Conservation (phyloP, 768 basidiomycete genomes). For the Boletus rufocinnamomeus region DNA sequence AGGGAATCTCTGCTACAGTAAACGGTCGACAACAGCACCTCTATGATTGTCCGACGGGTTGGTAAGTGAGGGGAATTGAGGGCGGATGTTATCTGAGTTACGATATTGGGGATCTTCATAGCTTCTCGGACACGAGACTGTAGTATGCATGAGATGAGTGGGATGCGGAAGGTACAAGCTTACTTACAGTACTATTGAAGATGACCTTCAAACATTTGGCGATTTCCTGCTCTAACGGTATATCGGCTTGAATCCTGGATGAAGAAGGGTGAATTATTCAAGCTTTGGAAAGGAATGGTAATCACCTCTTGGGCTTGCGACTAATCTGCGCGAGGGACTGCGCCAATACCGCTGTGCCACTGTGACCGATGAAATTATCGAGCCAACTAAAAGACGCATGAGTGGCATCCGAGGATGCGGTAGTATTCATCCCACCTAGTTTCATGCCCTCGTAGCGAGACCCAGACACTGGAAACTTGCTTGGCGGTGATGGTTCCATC, state of each 20-base stretch:
- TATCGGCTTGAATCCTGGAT: constrained; percentile 48
- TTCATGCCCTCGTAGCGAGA: constrained; percentile 79
- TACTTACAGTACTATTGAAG: constrained; percentile 63
- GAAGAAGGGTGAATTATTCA: constrained; percentile 6
- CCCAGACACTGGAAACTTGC: constrained; percentile 73
- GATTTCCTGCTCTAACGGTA: constrained; percentile 80
- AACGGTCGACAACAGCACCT: constrained; percentile 74
- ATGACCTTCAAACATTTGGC: constrained; percentile 85
- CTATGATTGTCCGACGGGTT: constrained; percentile 75
- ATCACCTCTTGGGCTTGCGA: constrained; percentile 69
- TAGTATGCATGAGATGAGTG: constrained; percentile 12
- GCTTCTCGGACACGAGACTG: constrained; percentile 74
- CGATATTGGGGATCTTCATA: constrained; percentile 67
- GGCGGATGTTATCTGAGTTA: constrained; percentile 79
- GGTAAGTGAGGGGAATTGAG: constrained; percentile 79
- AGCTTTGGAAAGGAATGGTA: neutral
- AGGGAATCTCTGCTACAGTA: constrained; percentile 66
- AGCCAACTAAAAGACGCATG: constrained; percentile 64
- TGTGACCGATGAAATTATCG: constrained; percentile 67
- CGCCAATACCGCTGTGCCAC: constrained; percentile 83
- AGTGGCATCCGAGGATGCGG: constrained; percentile 14
- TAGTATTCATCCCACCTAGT: constrained; percentile 55
- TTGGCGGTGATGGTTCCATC: constrained; percentile 82
- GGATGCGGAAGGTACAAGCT: constrained; percentile 1
- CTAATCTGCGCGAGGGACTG: constrained; percentile 76